Percentiles rank a stretch among this genome's conserved stretches.
Evolutionary conservation across 768 basidiomycete species (phyloP).

Genomic region (Serendipita sp.): DNA sequence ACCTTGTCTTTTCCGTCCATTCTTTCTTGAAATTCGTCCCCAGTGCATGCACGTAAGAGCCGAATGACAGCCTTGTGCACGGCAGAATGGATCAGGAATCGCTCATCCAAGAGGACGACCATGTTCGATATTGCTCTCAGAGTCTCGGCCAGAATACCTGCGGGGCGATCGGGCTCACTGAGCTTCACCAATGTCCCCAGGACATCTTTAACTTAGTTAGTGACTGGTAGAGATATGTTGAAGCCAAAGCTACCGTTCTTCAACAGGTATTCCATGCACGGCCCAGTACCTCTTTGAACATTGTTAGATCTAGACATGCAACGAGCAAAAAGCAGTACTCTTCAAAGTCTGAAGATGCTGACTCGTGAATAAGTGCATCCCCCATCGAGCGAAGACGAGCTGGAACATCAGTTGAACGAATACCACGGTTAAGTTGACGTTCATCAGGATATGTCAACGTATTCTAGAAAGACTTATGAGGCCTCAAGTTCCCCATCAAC

Average conservation of each 20-base stretch:
- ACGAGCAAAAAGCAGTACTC: constrained; percentile 33
- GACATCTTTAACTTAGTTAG: constrained; percentile 36
- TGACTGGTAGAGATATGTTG: constrained; percentile 1
- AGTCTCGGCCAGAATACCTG: constrained; percentile 84
- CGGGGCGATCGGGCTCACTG: constrained; percentile 69
- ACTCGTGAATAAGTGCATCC: constrained; percentile 73
- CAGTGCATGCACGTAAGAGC: constrained; percentile 71
- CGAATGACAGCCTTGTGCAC: constrained; percentile 79
- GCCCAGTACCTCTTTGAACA: constrained; percentile 57
- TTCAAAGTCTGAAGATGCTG: constrained; percentile 56
- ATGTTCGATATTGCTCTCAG: constrained; percentile 77
- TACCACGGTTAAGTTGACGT: constrained; percentile 67
- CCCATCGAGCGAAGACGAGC: constrained; percentile 61
- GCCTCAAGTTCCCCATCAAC: background rate
- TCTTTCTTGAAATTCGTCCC: constrained; percentile 82
- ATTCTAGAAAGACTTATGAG: constrained; percentile 28
- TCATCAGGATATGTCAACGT: constrained; percentile 82
- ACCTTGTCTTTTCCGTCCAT: constrained; percentile 52
- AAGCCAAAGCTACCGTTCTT: constrained; percentile 46
- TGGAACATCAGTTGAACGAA: constrained; percentile 68
- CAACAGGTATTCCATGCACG: constrained; percentile 78
- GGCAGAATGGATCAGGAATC: constrained; percentile 81
- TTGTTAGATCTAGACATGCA: constrained; percentile 4
- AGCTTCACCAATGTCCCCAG: constrained; percentile 70
- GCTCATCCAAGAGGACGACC: constrained; percentile 81